Conservation (phyloP, 306 rosid species). For the Gastrolobium villosum region DNA sequence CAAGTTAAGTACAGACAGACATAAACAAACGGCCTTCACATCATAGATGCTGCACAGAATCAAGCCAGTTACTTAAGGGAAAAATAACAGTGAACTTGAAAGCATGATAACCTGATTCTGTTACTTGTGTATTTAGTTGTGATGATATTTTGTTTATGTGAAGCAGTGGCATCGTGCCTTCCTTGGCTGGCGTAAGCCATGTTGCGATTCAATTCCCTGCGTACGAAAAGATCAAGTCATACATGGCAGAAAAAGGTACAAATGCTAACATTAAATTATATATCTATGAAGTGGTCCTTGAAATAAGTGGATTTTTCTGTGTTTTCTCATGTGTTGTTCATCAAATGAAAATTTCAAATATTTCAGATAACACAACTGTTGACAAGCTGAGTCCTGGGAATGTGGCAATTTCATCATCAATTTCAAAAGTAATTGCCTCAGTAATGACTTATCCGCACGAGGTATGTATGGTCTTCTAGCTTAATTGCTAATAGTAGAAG, state of each 20-base stretch:
- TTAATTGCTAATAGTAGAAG: background rate
- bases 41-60: background rate
- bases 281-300: slow-evolving; percentile 28
- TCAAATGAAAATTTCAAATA: slow-evolving; percentile 39
- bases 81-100: slow-evolving; percentile 5
- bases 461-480: slow-evolving; percentile 55
- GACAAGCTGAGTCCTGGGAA: slow-evolving; percentile 75
- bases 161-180: slow-evolving; percentile 91
- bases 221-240: slow-evolving; percentile 80
- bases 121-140: slow-evolving; percentile 27
- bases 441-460: slow-evolving; percentile 91
- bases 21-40: background rate
- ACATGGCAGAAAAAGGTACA: slow-evolving; percentile 80
- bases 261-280: slow-evolving; percentile 8
- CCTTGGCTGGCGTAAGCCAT: slow-evolving; percentile 93
- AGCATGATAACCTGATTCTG: slow-evolving; percentile 1
- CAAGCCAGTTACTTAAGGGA: slow-evolving; percentile 6
- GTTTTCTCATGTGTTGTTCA: slow-evolving; percentile 31
- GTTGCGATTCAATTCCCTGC: slow-evolving; percentile 97
- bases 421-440: slow-evolving; percentile 88
- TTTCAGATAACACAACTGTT: slow-evolving; percentile 77
- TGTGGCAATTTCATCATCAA: slow-evolving; percentile 80
- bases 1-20: background rate
- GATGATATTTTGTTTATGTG: slow-evolving; percentile 49
- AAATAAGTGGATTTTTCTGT: background rate